Evolutionary conservation across 2,329 filamentous ascomycete species (phyloP).

Genomic region (Aspergillus cejpii): DNA sequence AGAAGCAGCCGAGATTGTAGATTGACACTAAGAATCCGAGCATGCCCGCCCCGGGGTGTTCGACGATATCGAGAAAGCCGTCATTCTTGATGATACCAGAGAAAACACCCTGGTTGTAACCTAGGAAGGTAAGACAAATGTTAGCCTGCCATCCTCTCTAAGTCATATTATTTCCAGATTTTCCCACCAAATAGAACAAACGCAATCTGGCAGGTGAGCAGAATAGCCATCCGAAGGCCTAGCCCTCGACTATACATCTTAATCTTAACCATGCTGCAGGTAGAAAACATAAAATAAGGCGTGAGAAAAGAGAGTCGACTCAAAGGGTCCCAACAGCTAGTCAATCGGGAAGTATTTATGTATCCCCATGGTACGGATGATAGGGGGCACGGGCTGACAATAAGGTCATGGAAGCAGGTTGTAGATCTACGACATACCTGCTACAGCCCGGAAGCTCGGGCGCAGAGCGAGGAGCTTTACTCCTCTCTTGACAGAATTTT

Average conservation of each 20-base stretch:
- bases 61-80: slow-evolving; percentile 40
- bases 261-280: slow-evolving; percentile 17
- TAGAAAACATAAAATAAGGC: not conserved
- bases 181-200: slow-evolving; percentile 25
- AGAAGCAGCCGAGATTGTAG: slow-evolving; percentile 42
- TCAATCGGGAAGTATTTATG: not conserved
- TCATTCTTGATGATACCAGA: slow-evolving; percentile 44
- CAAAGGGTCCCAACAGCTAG: not conserved
- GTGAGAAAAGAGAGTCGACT: not conserved
- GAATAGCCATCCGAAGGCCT: slow-evolving; percentile 23
- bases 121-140: slow-evolving; percentile 16
- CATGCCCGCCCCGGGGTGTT: slow-evolving; percentile 32
- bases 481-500: not conserved
- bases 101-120: slow-evolving; percentile 48
- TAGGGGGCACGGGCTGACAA: not conserved
- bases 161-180: not conserved
- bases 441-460: not conserved
- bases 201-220: slow-evolving; percentile 21
- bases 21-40: slow-evolving; percentile 41
- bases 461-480: not conserved
- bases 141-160: slow-evolving; percentile 7
- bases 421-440: slow-evolving; percentile 6
- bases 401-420: not conserved
- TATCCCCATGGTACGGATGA: not conserved
- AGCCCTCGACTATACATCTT: slow-evolving; percentile 25